Conservation (phyloP, 169 alveolate species). For the Blepharisma undulans region DNA sequence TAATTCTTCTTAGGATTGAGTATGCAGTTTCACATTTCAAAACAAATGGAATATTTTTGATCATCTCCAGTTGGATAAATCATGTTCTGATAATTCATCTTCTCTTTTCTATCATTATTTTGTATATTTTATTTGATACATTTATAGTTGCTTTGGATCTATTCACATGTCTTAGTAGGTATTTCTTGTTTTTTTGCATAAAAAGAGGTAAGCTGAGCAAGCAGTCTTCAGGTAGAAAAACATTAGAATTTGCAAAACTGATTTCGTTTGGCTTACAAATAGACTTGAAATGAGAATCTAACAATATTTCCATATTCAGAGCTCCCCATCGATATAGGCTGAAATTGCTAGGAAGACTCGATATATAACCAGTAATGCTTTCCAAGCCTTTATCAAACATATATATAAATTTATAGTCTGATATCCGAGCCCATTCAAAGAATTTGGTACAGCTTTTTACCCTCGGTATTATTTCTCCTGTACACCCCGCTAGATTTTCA, state of each 20-base stretch:
- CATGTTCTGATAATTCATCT: slow-evolving; percentile 48
- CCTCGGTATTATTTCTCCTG: slow-evolving; percentile 47
- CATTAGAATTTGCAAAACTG: slow-evolving; percentile 29
- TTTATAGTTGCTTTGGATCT: slow-evolving; percentile 32
- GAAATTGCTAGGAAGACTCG: slow-evolving; percentile 49
- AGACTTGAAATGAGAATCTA: slow-evolving; percentile 33
- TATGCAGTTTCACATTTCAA: slow-evolving; percentile 14
- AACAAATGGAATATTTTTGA: neutral
- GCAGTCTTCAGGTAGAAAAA: slow-evolving; percentile 47
- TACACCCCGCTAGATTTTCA: slow-evolving; percentile 38
- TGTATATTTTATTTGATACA: slow-evolving; percentile 15
- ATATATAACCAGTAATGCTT: slow-evolving; percentile 29
- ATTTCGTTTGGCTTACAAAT: neutral
- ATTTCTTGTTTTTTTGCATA: neutral
- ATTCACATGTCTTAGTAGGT: slow-evolving; percentile 24
- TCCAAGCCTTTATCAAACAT: slow-evolving; percentile 46
- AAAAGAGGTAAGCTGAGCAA: slow-evolving; percentile 31
- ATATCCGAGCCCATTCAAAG: slow-evolving; percentile 15
- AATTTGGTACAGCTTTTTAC: neutral
- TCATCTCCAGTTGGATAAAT: slow-evolving; percentile 23
- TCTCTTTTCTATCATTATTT: slow-evolving; percentile 30
- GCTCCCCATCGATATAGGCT: slow-evolving; percentile 40
- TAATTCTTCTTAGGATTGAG: slow-evolving; percentile 26
- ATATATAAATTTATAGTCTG: slow-evolving; percentile 43
- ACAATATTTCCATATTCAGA: neutral